Percentiles rank a stretch among this genome's conserved stretches.
These are phyloP conservation scores for Hansenula lynferdii DNA, from an alignment of 1,139 yeast genomes.

Conservation along the genomic window DNA sequence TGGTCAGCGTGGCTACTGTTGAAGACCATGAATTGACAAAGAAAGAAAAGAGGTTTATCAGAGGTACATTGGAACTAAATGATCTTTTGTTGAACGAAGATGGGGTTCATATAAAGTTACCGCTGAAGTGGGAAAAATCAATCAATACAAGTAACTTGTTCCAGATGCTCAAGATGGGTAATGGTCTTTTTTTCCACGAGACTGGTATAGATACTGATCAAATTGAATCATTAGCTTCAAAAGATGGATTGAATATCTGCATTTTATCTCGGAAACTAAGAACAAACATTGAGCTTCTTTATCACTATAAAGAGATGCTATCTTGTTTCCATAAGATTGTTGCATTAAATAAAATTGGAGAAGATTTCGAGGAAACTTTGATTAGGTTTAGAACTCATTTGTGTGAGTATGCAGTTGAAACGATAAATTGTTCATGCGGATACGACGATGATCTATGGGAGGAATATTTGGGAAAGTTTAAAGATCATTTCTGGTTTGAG, in stretches of 20 bases:
- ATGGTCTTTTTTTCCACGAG: neutral
- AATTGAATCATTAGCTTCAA: neutral
- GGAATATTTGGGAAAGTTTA: neutral
- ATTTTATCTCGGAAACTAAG: neutral
- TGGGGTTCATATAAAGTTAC: neutral
- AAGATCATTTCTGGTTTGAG: neutral
- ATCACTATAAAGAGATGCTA: constrained; percentile 1
- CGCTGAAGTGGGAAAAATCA: constrained; percentile 1
- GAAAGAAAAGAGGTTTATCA: neutral
- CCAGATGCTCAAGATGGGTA: neutral
- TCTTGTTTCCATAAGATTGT: neutral
- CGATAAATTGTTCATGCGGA: neutral
- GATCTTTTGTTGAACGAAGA: neutral
- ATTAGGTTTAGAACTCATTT: neutral
- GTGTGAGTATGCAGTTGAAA: neutral
- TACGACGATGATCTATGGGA: neutral
- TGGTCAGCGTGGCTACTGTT: neutral
- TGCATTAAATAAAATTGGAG: neutral
- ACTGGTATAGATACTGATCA: neutral
- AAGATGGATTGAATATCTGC: neutral
- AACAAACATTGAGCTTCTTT: neutral
- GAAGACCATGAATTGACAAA: neutral
- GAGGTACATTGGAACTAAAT: neutral
- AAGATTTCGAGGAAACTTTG: neutral
- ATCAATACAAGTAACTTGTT: neutral